A percentile compares a stretch with the other conserved stretches of the same genome.
phyloP scores from a whole-genome alignment of 2,329 filamentous ascomycete genomes.

The Plectosphaerella sp. region DNA sequence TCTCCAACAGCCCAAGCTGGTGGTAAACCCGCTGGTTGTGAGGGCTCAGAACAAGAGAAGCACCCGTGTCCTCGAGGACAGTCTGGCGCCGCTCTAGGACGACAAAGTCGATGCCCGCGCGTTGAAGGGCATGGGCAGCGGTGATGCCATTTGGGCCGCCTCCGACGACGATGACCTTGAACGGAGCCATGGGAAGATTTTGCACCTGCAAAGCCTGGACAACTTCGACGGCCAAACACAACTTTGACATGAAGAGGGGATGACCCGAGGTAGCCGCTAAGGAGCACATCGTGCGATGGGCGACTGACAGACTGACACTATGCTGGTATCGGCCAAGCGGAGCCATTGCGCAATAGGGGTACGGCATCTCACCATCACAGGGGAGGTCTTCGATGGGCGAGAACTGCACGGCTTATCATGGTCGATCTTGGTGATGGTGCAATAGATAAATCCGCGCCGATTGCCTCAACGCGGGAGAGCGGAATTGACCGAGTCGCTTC shows the following conservation, averaged over 20 bases:
- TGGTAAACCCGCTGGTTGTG: conserved; percentile 19
- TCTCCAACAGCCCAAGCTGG: conserved; percentile 20
- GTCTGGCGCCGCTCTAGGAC: conserved; percentile 26
- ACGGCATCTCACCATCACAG: not conserved
- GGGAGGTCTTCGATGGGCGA: no score
- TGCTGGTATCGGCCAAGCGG: not conserved
- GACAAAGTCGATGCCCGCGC: conserved; percentile 30
- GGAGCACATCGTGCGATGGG: not conserved
- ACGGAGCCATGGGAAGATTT: not conserved
- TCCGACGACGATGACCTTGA: conserved; percentile 25
- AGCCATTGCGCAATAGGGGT: not conserved
- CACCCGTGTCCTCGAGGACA: conserved; percentile 14
- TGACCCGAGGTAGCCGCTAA: not conserved
- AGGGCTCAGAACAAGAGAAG: conserved; percentile 18
- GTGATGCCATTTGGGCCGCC: conserved; percentile 22
- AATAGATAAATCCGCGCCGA: no score
- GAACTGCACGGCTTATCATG: no score
- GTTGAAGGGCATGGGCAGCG: conserved; percentile 21
- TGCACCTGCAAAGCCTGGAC: not conserved
- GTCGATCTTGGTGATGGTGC: no score
- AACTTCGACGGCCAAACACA: not conserved
- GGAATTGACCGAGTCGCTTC: no score
- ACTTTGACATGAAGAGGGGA: not conserved
- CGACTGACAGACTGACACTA: not conserved
- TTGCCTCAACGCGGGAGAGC: no score